These are phyloP conservation scores for Pyrenula massariospora DNA, from an alignment of 495 filamentous ascomycete species.

Conservation along the genomic window DNA sequence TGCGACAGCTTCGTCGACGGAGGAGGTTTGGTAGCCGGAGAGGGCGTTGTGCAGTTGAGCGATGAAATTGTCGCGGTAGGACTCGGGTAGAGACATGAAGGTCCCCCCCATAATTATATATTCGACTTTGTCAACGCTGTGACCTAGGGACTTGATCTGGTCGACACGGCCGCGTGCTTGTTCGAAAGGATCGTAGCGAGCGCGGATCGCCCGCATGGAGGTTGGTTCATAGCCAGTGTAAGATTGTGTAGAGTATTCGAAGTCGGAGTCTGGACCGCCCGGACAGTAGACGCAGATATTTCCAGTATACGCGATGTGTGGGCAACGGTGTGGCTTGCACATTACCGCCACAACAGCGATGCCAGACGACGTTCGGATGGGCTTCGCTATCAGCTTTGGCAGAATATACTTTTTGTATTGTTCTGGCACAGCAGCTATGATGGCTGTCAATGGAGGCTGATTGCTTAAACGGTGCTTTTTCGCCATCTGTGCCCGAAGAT, in stretches of 20 bases:
- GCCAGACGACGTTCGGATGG: conserved; percentile 88
- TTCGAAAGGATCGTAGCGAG: conserved; percentile 95
- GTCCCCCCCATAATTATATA: conserved; percentile 99
- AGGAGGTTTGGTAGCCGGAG: conserved; percentile 78
- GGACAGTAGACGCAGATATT: conserved; percentile 99
- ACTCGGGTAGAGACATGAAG: conserved; percentile 88
- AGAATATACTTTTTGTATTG: conserved; percentile 99
- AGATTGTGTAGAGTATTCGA: conserved; percentile 96
- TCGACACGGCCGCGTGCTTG: conserved; percentile 93
- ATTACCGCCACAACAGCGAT: conserved; percentile 99
- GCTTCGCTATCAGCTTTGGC: conserved; percentile 90
- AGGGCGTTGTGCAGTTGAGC: conserved; percentile 93
- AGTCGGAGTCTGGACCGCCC: conserved; percentile 92
- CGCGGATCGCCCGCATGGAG: conserved; percentile 94
- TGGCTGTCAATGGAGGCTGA: conserved; percentile 86
- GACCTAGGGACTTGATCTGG: conserved; percentile 86
- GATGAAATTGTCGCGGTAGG: conserved; percentile 86
- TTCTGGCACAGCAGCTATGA: conserved; percentile 93
- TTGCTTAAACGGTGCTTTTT: conserved; percentile 80
- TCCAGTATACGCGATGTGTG: conserved; percentile 94
- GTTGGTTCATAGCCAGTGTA: conserved; percentile 98
- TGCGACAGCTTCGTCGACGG: conserved; percentile 90
- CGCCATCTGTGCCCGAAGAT: conserved; percentile 71
- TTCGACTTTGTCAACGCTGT: conserved; percentile 97
- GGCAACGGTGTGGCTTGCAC: conserved; percentile 97